These are phyloP conservation scores for Xylariaceae sp. DNA, from an alignment of 2,329 filamentous ascomycete species.

Conservation along the genomic window DNA sequence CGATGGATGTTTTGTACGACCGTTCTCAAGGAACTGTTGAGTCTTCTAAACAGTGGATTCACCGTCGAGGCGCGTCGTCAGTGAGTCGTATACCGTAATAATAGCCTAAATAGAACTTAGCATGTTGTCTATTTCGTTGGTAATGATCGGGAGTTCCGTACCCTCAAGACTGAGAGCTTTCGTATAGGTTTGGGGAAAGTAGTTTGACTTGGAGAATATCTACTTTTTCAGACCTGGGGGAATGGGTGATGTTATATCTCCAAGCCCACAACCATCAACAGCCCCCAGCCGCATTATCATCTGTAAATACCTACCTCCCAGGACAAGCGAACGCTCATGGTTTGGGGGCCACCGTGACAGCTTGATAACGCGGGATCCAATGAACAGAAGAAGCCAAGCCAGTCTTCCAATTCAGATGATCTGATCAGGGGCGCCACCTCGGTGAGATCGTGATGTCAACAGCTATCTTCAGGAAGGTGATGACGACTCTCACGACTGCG, in stretches of 20 bases:
- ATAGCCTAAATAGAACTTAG: slow-evolving; percentile 2
- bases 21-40: neutral
- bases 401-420: neutral
- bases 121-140: neutral
- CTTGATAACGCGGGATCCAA: neutral
- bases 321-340: neutral
- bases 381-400: neutral
- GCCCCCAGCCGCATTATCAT: neutral
- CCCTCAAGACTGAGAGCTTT: neutral
- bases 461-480: slow-evolving; percentile 12
- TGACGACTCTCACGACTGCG: slow-evolving; percentile 2
- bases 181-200: neutral
- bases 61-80: neutral
- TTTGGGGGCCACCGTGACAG: neutral
- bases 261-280: neutral
- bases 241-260: slow-evolving; percentile 17
- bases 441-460: neutral
- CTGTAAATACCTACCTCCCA: neutral
- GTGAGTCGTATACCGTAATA: neutral
- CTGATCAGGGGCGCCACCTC: neutral
- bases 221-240: neutral
- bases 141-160: neutral
- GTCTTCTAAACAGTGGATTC: neutral
- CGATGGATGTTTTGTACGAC: neutral
- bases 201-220: neutral